phyloP scores from a whole-genome alignment of 345 rosid genomes.

The Eucalyptus guilfoylei region DNA sequence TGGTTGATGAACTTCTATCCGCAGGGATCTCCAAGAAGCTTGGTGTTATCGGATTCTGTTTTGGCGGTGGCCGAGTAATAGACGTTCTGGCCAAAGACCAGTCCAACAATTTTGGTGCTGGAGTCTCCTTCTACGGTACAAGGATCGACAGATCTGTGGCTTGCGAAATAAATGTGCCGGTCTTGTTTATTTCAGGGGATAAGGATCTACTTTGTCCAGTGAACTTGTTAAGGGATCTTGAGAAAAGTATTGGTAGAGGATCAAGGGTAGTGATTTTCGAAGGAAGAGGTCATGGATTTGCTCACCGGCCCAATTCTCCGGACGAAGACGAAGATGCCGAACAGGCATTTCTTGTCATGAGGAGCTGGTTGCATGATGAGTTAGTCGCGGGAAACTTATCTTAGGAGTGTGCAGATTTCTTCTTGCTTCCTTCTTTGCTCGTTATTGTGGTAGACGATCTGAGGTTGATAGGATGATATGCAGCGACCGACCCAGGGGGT shows the following conservation, averaged over 20 bases:
- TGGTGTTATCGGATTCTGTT: conserved; percentile 73
- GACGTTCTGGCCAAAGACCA: conserved; percentile 51
- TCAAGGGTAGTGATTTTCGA: conserved; percentile 46
- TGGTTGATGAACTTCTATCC: conserved; percentile 65
- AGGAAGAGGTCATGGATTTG: conserved; percentile 77
- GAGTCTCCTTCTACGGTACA: conserved; percentile 79
- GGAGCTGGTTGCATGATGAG: conserved; percentile 59
- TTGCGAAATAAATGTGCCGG: conserved; percentile 44
- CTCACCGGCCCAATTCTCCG: conserved; percentile 53
- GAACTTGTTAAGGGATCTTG: conserved; percentile 21
- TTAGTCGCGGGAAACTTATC: conserved; percentile 7
- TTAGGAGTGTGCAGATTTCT: not conserved
- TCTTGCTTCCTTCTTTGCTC: not conserved
- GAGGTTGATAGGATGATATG: not conserved
- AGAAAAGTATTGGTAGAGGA: conserved; percentile 30
- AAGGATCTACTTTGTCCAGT: conserved; percentile 58
- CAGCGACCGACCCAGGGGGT: not conserved
- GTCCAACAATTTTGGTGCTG: conserved; percentile 38
- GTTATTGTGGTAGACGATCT: not conserved
- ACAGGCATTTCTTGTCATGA: conserved; percentile 45
- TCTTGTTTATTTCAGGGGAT: conserved; percentile 68
- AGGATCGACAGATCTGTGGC: conserved; percentile 44
- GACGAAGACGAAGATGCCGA: conserved; percentile 85
- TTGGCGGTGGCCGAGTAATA: conserved; percentile 68
- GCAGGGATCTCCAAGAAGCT: conserved; percentile 82